These are phyloP conservation scores for Aspergillus candidus DNA, from an alignment of 2,329 filamentous ascomycete species.

Conservation along the genomic window DNA sequence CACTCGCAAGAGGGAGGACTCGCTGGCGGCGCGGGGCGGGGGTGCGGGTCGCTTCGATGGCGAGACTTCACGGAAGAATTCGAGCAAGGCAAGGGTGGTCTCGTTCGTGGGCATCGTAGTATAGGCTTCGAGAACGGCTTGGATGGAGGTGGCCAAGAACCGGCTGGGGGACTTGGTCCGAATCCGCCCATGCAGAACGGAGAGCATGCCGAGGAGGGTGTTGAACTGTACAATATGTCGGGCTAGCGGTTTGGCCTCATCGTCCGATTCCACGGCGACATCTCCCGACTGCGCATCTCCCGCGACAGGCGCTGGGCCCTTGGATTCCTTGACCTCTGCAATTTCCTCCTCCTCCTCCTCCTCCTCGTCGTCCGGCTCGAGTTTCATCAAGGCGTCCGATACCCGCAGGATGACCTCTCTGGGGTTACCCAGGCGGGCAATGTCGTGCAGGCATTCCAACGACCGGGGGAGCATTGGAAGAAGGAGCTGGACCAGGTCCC, in stretches of 20 bases:
- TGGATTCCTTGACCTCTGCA: background rate
- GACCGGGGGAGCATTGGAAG: slow-evolving; percentile 55
- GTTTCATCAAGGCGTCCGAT: slow-evolving; percentile 53
- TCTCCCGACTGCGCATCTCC: background rate
- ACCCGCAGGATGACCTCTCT: slow-evolving; percentile 60
- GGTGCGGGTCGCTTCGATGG: slow-evolving; percentile 54
- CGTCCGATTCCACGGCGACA: slow-evolving; percentile 11
- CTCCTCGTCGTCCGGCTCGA: slow-evolving; percentile 44
- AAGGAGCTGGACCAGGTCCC: slow-evolving; percentile 59
- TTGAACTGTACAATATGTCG: slow-evolving; percentile 37
- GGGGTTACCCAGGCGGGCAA: slow-evolving; percentile 58
- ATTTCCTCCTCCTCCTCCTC: slow-evolving; percentile 30
- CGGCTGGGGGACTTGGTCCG: slow-evolving; percentile 59
- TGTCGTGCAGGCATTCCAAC: slow-evolving; percentile 54
- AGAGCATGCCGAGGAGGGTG: slow-evolving; percentile 46
- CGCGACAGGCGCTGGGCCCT: background rate
- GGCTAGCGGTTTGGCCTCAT: slow-evolving; percentile 13
- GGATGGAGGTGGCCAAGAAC: slow-evolving; percentile 58
- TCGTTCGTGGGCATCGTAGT: slow-evolving; percentile 51
- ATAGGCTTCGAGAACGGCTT: slow-evolving; percentile 56
- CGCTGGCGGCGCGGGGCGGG: slow-evolving; percentile 53
- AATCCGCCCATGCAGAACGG: slow-evolving; percentile 54
- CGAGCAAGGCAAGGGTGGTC: slow-evolving; percentile 52
- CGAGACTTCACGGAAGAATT: slow-evolving; percentile 53
- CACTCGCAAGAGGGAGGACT: slow-evolving; percentile 35